Evolutionary conservation across 441 rosid genomes (phyloP).

Genomic region (Euphorbia celastroides): DNA sequence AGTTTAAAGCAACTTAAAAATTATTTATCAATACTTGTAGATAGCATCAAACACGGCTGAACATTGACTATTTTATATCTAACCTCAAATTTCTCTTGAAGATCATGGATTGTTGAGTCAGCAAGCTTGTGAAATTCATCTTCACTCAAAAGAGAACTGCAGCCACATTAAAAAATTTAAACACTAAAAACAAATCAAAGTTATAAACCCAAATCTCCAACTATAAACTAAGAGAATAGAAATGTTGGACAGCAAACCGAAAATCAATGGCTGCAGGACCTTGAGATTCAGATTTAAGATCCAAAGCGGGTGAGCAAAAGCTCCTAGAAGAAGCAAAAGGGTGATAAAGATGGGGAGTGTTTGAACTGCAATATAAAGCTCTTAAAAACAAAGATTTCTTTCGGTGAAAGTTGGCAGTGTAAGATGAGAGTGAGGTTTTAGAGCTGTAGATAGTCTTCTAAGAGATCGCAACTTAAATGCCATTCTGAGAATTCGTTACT

Average conservation of each 20-base stretch:
- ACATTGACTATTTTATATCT: no score
- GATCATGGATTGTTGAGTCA: conserved; percentile 57
- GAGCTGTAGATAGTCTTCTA: conserved; percentile 34
- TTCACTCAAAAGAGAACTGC: conserved; percentile 74
- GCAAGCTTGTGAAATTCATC: conserved; percentile 84
- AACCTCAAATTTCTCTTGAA: conserved; percentile 86
- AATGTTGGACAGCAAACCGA: conserved; percentile 26
- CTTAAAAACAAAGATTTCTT: conserved; percentile 12
- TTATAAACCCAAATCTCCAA: neutral
- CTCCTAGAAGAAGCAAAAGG: conserved; percentile 43
- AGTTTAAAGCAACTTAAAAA: no score
- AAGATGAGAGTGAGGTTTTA: conserved; percentile 20
- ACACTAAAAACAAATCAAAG: neutral
- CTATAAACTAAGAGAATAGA: neutral
- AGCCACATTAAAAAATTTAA: conserved; percentile 24
- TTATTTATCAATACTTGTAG: neutral
- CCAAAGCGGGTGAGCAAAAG: conserved; percentile 37
- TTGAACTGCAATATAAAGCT: neutral
- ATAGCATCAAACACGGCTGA: neutral
- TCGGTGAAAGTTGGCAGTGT: conserved; percentile 4
- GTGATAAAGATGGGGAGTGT: conserved; percentile 5
- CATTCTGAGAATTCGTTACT: conserved; percentile 24
- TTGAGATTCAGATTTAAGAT: conserved; percentile 26
- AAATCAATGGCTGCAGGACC: conserved; percentile 66
- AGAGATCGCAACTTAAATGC: conserved; percentile 39